A percentile compares a stretch with the other conserved stretches of the same genome.
These are phyloP conservation scores for Paramecium tetraurelia DNA, from an alignment of 73 alveolate species.

Conservation along the genomic window DNA sequence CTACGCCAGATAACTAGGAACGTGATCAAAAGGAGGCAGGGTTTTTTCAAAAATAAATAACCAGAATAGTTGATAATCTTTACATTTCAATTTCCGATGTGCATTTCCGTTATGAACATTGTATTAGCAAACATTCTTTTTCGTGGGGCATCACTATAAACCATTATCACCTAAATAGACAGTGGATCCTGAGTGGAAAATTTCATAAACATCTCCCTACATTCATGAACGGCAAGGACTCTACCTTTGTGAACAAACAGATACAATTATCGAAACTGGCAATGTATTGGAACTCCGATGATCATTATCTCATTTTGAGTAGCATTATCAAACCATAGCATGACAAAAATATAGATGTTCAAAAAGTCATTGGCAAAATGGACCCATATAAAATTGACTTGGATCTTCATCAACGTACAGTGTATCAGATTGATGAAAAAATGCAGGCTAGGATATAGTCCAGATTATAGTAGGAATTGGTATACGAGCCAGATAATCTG, in stretches of 20 bases:
- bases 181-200: slow-evolving; percentile 13
- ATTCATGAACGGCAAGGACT: neutral
- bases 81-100: slow-evolving; percentile 26
- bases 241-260: neutral
- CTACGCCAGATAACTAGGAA: neutral
- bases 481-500: neutral
- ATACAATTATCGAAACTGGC: neutral
- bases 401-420: neutral
- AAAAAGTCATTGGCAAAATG: neutral
- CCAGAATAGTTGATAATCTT: slow-evolving; percentile 17
- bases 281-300: slow-evolving; percentile 47
- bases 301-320: neutral
- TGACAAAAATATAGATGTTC: neutral
- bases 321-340: neutral
- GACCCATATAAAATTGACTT: neutral
- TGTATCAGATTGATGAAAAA: neutral
- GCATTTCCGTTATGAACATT: slow-evolving; percentile 46
- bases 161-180: neutral
- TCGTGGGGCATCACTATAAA: slow-evolving; percentile 43
- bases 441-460: neutral
- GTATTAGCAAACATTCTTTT: slow-evolving; percentile 25
- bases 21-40: neutral
- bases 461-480: neutral
- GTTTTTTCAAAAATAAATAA: neutral
- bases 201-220: neutral